A percentile compares a stretch with the other conserved stretches of the same genome.
Conservation (phyloP, 2,329 filamentous ascomycete genomes). For the Microascus cirrosus region DNA sequence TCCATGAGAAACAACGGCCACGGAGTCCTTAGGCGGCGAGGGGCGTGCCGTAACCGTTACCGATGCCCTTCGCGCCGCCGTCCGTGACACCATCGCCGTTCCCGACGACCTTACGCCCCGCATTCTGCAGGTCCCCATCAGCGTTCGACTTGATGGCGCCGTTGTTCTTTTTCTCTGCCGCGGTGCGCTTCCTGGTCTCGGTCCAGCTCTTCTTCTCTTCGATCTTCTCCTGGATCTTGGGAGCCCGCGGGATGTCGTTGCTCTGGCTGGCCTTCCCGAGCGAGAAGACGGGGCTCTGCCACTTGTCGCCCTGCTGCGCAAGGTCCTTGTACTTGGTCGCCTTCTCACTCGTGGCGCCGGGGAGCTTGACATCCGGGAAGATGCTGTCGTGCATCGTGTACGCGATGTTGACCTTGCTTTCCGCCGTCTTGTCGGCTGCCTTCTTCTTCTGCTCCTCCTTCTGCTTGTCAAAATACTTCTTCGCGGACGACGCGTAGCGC, state of each 20-base stretch:
- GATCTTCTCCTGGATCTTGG: conserved; percentile 35
- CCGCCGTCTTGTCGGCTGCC: conserved; percentile 14
- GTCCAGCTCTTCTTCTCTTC: background rate
- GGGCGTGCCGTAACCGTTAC: background rate
- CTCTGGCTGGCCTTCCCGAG: conserved; percentile 70
- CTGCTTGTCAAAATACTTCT: conserved; percentile 62
- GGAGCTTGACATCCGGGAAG: conserved; percentile 78
- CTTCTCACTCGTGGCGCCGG: conserved; percentile 49
- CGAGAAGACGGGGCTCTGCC: conserved; percentile 90
- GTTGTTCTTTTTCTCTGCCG: background rate
- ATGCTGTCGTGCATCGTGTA: conserved; percentile 78
- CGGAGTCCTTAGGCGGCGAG: background rate
- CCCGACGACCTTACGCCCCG: background rate
- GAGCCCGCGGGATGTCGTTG: conserved; percentile 54
- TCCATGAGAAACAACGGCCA: too few relatives aligned
- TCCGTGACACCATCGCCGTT: background rate
- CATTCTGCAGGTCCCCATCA: background rate
- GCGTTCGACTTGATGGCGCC: background rate
- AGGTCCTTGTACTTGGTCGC: conserved; percentile 88
- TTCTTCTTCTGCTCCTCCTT: conserved; percentile 54
- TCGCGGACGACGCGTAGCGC: conserved; percentile 66
- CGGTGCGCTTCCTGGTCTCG: background rate
- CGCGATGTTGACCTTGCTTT: conserved; percentile 72
- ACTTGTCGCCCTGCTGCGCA: conserved; percentile 77
- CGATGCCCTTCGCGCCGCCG: background rate